Evolutionary conservation across 352 stramenopile species (phyloP).

Genomic region (Globisporangium yorkense): DNA sequence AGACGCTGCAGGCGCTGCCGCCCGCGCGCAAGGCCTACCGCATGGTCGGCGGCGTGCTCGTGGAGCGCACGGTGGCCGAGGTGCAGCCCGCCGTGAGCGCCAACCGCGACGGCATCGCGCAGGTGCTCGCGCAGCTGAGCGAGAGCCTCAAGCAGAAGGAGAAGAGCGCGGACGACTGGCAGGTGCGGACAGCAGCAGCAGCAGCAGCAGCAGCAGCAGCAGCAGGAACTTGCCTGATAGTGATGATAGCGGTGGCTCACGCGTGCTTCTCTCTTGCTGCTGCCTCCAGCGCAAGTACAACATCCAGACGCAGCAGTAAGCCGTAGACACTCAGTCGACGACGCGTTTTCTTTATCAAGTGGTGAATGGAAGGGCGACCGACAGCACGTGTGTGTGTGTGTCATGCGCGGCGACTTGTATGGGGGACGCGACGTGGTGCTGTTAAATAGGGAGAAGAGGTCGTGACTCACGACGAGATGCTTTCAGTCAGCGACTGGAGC

Average conservation of each 20-base stretch:
- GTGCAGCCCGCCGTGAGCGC: conserved; percentile 90
- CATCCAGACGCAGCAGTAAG: conserved; percentile 77
- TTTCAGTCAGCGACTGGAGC: conserved; percentile 41
- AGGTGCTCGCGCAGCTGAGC: conserved; percentile 69
- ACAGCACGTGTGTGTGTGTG: background rate
- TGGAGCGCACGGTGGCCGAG: conserved; percentile 95
- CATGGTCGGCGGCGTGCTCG: conserved; percentile 94
- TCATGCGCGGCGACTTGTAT: background rate
- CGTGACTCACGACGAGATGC: background rate
- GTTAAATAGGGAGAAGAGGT: background rate
- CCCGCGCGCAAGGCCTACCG: conserved; percentile 88
- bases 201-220: too few relatives aligned
- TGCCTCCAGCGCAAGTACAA: conserved; percentile 70
- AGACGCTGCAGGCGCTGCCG: conserved; percentile 70
- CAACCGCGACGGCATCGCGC: conserved; percentile 76
- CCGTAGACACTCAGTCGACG: background rate
- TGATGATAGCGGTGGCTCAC: too few relatives aligned
- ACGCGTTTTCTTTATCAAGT: conserved; percentile 1
- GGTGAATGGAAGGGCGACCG: conserved; percentile 2
- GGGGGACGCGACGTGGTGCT: background rate
- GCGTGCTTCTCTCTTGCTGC: background rate
- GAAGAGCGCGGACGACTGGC: conserved; percentile 73
- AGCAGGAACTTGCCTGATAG: too few relatives aligned
- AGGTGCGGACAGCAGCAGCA: conserved; percentile 22
- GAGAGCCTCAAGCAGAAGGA: conserved; percentile 85